These are phyloP conservation scores for Fusarium acutatum DNA, from an alignment of 2,329 filamentous ascomycete species.

Conservation along the genomic window DNA sequence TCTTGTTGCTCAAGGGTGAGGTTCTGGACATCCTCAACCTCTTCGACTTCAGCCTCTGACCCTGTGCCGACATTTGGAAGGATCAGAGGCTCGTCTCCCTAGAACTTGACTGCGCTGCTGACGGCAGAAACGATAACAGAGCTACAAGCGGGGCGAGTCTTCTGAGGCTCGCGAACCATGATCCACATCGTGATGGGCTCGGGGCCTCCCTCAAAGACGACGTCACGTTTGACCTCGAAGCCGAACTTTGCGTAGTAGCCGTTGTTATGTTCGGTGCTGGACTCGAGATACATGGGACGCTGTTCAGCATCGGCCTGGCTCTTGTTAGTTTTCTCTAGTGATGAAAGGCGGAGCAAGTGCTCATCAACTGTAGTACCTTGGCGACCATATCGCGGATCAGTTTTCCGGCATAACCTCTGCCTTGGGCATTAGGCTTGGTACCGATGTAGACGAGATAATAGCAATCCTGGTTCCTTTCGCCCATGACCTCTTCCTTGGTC, in stretches of 20 bases:
- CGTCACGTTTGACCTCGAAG: constrained; percentile 71
- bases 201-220: constrained; percentile 67
- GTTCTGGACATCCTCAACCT: background rate
- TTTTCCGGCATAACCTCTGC: constrained; percentile 76
- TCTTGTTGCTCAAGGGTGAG: background rate
- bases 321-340: background rate
- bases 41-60: constrained; percentile 28
- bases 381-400: constrained; percentile 75
- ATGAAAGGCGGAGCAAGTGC: background rate
- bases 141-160: constrained; percentile 41
- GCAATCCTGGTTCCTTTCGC: constrained; percentile 69
- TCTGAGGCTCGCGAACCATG: constrained; percentile 80
- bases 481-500: constrained; percentile 75
- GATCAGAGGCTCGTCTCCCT: constrained; percentile 35
- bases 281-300: constrained; percentile 80
- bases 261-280: constrained; percentile 73
- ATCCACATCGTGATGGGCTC: constrained; percentile 74
- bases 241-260: constrained; percentile 79
- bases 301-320: constrained; percentile 73
- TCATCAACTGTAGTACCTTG: constrained; percentile 55
- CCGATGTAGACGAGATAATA: constrained; percentile 89
- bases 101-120: constrained; percentile 36
- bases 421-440: constrained; percentile 73
- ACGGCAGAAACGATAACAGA: constrained; percentile 32
- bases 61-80: constrained; percentile 10